Percentiles rank a stretch among this genome's conserved stretches.
Conservation (phyloP, 805 yeast species). For the Yamadazyma sp. region DNA sequence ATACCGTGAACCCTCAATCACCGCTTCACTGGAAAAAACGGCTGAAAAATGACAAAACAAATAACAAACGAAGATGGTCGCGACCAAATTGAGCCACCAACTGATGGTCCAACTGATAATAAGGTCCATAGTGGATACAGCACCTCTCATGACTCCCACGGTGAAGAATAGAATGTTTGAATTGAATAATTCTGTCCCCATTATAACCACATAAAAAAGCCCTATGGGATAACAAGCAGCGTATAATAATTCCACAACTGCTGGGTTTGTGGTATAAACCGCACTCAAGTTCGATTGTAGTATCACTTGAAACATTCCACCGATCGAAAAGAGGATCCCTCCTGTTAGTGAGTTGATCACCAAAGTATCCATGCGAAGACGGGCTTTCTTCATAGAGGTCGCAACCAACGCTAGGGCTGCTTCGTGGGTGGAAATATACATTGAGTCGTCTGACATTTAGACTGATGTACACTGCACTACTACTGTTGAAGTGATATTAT, state of each 20-base stretch:
- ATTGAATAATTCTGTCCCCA: slow-evolving; percentile 77
- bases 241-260: slow-evolving; percentile 53
- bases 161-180: slow-evolving; percentile 71
- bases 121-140: slow-evolving; percentile 64
- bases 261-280: slow-evolving; percentile 44
- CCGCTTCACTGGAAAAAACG: slow-evolving; percentile 40
- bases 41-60: slow-evolving; percentile 60
- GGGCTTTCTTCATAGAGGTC: slow-evolving; percentile 78
- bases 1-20: slow-evolving; percentile 48
- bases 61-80: slow-evolving; percentile 64
- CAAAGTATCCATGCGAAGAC: slow-evolving; percentile 61
- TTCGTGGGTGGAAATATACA: slow-evolving; percentile 72
- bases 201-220: slow-evolving; percentile 66
- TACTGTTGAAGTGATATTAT: slow-evolving; percentile 10
- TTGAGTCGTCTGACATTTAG: slow-evolving; percentile 17
- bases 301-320: slow-evolving; percentile 67
- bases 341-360: slow-evolving; percentile 66
- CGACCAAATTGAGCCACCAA: slow-evolving; percentile 64
- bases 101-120: slow-evolving; percentile 65
- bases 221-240: slow-evolving; percentile 71
- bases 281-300: slow-evolving; percentile 53
- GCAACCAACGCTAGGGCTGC: slow-evolving; percentile 84
- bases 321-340: slow-evolving; percentile 65
- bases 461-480: neutral
- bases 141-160: slow-evolving; percentile 67